Conservation (phyloP, 768 basidiomycete species). For the Gyrodon lividus region DNA sequence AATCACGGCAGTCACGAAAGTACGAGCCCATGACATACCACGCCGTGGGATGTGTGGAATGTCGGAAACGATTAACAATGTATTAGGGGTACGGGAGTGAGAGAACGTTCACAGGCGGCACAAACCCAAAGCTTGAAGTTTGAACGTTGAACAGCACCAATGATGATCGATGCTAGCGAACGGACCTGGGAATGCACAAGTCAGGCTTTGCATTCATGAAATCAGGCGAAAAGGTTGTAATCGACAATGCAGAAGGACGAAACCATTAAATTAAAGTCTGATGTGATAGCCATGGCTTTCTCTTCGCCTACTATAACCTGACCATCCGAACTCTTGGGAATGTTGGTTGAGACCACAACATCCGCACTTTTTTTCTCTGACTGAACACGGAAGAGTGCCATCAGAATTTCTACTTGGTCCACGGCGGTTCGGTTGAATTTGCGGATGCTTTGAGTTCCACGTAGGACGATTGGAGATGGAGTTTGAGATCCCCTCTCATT, state of each 20-base stretch:
- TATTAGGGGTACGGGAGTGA: no score
- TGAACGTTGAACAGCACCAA: no score
- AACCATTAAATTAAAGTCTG: constrained; percentile 55
- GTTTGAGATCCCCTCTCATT: constrained; percentile 49
- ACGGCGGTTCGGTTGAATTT: constrained; percentile 68
- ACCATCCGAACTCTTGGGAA: constrained; percentile 49
- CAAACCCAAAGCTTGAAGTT: no score
- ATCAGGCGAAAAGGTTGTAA: constrained; percentile 66
- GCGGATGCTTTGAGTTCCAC: constrained; percentile 65
- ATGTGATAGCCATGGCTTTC: constrained; percentile 28
- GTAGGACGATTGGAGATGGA: constrained; percentile 59
- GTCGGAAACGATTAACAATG: no score
- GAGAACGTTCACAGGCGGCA: no score
- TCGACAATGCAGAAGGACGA: constrained; percentile 64
- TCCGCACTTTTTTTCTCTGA: constrained; percentile 60
- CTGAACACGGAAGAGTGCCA: constrained; percentile 80
- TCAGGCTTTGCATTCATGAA: not conserved
- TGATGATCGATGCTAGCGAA: no score
- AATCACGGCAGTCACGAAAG: no score
- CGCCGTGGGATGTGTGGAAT: no score
- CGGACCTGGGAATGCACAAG: not conserved
- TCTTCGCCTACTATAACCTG: constrained; percentile 40
- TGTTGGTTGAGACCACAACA: constrained; percentile 81
- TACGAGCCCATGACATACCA: no score
- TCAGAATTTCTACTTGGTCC: constrained; percentile 72